These are phyloP conservation scores for Penicillium brevicompactum DNA, from an alignment of 2,329 filamentous ascomycete species.

Conservation along the genomic window DNA sequence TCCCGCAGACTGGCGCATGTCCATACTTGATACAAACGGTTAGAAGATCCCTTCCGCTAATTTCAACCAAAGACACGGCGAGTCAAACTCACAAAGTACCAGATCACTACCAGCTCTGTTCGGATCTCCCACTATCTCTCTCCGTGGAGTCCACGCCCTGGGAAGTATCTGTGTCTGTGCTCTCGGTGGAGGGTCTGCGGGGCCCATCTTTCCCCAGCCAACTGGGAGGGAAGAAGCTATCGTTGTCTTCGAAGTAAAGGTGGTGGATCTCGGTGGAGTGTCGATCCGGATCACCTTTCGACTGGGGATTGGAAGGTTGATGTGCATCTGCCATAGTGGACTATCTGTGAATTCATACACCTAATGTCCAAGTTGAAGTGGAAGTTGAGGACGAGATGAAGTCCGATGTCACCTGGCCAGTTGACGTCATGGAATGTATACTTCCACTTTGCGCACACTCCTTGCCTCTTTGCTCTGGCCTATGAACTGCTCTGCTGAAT, in stretches of 20 bases:
- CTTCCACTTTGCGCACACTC: neutral
- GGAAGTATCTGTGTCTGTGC: neutral
- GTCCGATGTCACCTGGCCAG: neutral
- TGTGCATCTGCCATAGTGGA: no score
- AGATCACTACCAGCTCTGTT: no score
- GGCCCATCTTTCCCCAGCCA: slow-evolving; percentile 26
- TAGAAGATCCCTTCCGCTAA: no score
- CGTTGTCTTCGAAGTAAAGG: slow-evolving; percentile 40
- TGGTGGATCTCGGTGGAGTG: slow-evolving; percentile 29
- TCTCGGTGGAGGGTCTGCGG: slow-evolving; percentile 12
- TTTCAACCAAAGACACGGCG: no score
- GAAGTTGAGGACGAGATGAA: neutral
- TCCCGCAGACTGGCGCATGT: no score
- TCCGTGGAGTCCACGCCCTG: neutral
- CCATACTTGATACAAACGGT: no score
- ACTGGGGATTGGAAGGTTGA: neutral
- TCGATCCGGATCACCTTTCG: neutral
- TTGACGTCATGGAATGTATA: neutral
- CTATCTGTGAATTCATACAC: no score
- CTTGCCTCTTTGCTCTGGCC: no score
- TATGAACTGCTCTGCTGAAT: no score
- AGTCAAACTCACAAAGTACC: no score
- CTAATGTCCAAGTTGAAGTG: no score
- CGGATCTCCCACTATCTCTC: no score
- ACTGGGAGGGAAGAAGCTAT: slow-evolving; percentile 36